Base-by-base conservation (phyloP, 495 filamentous ascomycete genomes). In the Penicillium angulare region DNA sequence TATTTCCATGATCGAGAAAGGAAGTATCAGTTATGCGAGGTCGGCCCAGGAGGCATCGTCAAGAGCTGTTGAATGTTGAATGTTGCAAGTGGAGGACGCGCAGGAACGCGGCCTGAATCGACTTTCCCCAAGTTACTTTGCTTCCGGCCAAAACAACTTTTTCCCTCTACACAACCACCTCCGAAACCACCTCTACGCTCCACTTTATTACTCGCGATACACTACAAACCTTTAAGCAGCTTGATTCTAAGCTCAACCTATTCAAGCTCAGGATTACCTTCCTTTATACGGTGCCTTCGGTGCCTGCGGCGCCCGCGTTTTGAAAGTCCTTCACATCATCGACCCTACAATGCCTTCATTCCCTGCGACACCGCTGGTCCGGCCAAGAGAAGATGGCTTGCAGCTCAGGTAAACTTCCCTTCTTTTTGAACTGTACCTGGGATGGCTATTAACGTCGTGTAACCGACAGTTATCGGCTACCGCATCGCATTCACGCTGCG, bases 401-500 rank as follows among this genome's bases (percentile, higher is more conserved):
- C 79, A 82, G 58, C 59, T 83, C 29, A 78, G 80, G 81, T 83
- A 65, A 7, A 5, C 3, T 24, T 5, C 29, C 3, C 5, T 34
- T 15, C 12, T 7, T 15, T 10, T 16, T 41, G 13, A 22, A 49
- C 18, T 24, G 23, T 22, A n/a, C n/a, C n/a, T n/a, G 18, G 21
- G 26, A 27, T 36, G 1, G 7, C 36, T 23, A 34, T 53, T 43
- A 36, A 56, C 20, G 13, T 43, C 43, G 31, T 26, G 27, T 35
- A 47, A 54, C 45, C 48, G 38, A 53, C 54, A 93, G 88, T 68
- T 95, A 95, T 62, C 78, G 87, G 46, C 77, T 93, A 16, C 75
- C 82, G 39, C 82, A 87, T 63, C 87, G 89, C 57, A 75, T 91
- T 45, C 77, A 91, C 68, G 71, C 83, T 32, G 81, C 87, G 26